phyloP scores from a whole-genome alignment of 108 stramenopile species.

The Cylindrotheca closterium region DNA sequence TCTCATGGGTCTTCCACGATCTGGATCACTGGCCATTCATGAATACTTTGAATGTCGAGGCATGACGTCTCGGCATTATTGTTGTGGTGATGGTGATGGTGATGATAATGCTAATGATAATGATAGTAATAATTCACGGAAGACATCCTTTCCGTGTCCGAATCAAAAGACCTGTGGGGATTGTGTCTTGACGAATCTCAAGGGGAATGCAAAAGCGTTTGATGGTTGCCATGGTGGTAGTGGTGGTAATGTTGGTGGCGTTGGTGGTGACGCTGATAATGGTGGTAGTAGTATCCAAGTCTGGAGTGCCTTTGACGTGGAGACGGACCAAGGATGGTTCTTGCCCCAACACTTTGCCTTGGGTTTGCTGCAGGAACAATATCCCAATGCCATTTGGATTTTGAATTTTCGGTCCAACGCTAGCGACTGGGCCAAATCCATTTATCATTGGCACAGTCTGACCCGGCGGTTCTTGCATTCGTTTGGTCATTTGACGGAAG shows the following conservation, averaged over 20 bases:
- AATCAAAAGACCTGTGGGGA: slow-evolving; percentile 20
- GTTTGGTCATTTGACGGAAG: slow-evolving; percentile 24
- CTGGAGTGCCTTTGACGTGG: slow-evolving; percentile 31
- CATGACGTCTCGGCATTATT: slow-evolving; percentile 25
- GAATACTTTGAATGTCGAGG: slow-evolving; percentile 32
- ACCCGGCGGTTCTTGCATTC: slow-evolving; percentile 22
- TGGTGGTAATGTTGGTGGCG: slow-evolving; percentile 4
- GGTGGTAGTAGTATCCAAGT: slow-evolving; percentile 1
- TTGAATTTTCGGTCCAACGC: slow-evolving; percentile 18
- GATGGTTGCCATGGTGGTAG: not conserved
- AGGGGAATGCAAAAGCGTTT: slow-evolving; percentile 9
- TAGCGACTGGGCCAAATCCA: slow-evolving; percentile 24
- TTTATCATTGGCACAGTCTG: slow-evolving; percentile 34
- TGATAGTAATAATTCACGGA: not conserved
- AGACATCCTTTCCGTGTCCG: slow-evolving; percentile 23
- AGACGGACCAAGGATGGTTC: slow-evolving; percentile 25
- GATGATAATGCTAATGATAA: no score
- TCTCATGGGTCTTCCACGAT: slow-evolving; percentile 36
- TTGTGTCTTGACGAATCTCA: slow-evolving; percentile 25
- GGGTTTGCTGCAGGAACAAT: slow-evolving; percentile 28
- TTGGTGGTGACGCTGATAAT: slow-evolving; percentile 23
- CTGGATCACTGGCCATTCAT: slow-evolving; percentile 32
- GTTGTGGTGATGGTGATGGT: slow-evolving; percentile 12
- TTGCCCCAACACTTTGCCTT: slow-evolving; percentile 44
- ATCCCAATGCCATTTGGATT: slow-evolving; percentile 39